These are phyloP conservation scores for Marchantia paleacea DNA, from an alignment of 225 moss, liverwort and hornwort genomes.

Conservation along the genomic window DNA sequence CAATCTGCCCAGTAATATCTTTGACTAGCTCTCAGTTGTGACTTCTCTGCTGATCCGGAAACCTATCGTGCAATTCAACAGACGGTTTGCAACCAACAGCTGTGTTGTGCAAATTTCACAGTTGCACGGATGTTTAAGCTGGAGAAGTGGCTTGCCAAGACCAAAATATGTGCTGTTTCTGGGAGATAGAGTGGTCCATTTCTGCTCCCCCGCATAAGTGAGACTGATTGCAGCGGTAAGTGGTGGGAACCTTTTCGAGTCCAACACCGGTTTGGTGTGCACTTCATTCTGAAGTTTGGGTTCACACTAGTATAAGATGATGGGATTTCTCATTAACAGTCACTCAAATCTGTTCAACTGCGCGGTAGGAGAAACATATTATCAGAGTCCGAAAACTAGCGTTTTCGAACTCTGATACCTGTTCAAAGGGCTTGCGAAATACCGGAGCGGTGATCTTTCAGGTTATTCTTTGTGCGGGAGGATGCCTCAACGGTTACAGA, in stretches of 20 bases:
- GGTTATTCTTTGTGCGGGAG: not conserved
- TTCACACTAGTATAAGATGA: not conserved
- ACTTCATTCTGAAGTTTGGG: not conserved
- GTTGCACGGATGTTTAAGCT: not conserved
- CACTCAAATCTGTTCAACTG: not conserved
- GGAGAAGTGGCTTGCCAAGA: not conserved
- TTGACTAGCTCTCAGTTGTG: not conserved
- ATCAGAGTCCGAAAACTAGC: not conserved
- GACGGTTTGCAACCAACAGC: not conserved
- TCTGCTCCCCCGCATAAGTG: not conserved
- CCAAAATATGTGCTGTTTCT: not conserved
- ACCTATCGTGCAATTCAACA: not conserved
- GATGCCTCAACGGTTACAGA: not conserved
- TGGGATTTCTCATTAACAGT: not conserved
- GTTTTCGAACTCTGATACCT: not conserved
- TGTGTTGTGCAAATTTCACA: not conserved
- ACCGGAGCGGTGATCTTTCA: not conserved
- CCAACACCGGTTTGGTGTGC: not conserved
- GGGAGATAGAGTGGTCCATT: not conserved
- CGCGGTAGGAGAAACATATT: not conserved
- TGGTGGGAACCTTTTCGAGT: not conserved
- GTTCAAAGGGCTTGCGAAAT: not conserved
- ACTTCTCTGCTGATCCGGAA: not conserved
- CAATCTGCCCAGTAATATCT: not conserved
- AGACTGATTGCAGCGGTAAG: not conserved